Percentiles rank a stretch among this genome's conserved stretches.
Conservation (phyloP, 148 eudicot species). For the Chenopodium berlandieri region DNA sequence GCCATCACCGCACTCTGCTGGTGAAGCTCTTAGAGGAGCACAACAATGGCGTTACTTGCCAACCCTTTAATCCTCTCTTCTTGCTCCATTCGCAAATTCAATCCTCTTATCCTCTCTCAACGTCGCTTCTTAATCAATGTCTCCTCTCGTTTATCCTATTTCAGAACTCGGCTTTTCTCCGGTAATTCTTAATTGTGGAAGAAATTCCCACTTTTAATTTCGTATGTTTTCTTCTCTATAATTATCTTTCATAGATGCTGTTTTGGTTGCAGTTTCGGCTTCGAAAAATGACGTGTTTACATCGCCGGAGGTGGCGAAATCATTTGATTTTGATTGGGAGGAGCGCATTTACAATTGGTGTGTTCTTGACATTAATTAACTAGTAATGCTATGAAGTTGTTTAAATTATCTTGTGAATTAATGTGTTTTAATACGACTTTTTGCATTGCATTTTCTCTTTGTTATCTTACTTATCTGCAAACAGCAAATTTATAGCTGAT, state of each 20-base stretch:
- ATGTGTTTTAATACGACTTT: background rate
- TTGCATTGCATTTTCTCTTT: background rate
- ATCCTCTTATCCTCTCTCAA: conserved; percentile 54
- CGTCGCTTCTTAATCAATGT: conserved; percentile 41
- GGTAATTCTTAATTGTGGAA: conserved; percentile 22
- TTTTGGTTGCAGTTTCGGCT: conserved; percentile 48
- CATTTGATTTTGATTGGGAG: conserved; percentile 77
- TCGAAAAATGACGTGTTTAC: conserved; percentile 61
- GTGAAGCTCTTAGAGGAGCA: background rate
- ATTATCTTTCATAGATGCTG: conserved; percentile 6
- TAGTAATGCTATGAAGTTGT: background rate
- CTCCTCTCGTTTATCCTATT: conserved; percentile 26
- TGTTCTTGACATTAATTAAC: background rate
- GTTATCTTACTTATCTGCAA: background rate
- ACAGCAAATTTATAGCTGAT: background rate
- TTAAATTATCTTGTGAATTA: background rate
- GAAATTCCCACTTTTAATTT: background rate
- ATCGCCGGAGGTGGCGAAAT: conserved; percentile 72
- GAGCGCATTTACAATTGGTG: conserved; percentile 97
- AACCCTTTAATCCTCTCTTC: conserved; percentile 55
- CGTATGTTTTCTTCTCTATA: background rate
- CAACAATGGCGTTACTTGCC: conserved; percentile 55
- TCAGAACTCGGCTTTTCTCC: conserved; percentile 40
- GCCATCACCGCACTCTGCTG: conserved; percentile 4
- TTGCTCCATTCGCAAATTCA: conserved; percentile 50